Evolutionary conservation across 1,284 basidiomycete species (phyloP).

Genomic region (Veloboletus limbatus): DNA sequence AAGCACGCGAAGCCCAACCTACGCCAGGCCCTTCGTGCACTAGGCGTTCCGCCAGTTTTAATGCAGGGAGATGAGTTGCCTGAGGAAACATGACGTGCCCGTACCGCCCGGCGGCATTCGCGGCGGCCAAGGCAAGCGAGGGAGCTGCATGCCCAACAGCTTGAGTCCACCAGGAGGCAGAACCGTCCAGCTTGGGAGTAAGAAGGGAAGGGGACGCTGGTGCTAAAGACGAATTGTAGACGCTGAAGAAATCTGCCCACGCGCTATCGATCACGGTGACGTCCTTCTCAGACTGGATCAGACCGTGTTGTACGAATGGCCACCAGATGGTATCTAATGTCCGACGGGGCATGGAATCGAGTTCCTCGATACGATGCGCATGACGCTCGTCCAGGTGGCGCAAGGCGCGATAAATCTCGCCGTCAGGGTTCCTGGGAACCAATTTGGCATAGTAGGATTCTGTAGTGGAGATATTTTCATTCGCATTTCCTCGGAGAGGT

Average conservation of each 20-base stretch:
- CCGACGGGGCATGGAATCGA: slow-evolving; percentile 77
- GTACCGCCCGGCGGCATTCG: slow-evolving; percentile 87
- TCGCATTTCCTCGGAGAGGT: slow-evolving; percentile 40
- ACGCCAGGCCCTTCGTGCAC: slow-evolving; percentile 69
- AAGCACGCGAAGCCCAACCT: slow-evolving; percentile 90
- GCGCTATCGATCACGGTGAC: slow-evolving; percentile 94
- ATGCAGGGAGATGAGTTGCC: slow-evolving; percentile 82
- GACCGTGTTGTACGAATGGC: slow-evolving; percentile 94
- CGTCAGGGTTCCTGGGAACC: slow-evolving; percentile 33
- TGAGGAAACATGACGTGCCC: slow-evolving; percentile 97
- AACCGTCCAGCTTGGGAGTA: slow-evolving; percentile 80
- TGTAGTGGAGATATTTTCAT: slow-evolving; percentile 56
- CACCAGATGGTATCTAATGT: slow-evolving; percentile 88
- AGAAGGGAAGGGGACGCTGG: slow-evolving; percentile 45
- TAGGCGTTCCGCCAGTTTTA: slow-evolving; percentile 74
- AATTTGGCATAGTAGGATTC: slow-evolving; percentile 69
- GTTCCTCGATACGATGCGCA: slow-evolving; percentile 56
- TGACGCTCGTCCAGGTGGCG: slow-evolving; percentile 68
- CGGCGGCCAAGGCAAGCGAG: slow-evolving; percentile 80
- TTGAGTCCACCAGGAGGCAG: slow-evolving; percentile 99
- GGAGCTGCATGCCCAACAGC: slow-evolving; percentile 83
- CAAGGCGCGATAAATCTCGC: slow-evolving; percentile 52
- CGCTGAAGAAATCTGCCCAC: slow-evolving; percentile 80
- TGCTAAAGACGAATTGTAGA: slow-evolving; percentile 43
- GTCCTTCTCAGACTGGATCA: slow-evolving; percentile 64